phyloP scores from a whole-genome alignment of 106 monocot species.

The Apostasia shenzhenica region DNA sequence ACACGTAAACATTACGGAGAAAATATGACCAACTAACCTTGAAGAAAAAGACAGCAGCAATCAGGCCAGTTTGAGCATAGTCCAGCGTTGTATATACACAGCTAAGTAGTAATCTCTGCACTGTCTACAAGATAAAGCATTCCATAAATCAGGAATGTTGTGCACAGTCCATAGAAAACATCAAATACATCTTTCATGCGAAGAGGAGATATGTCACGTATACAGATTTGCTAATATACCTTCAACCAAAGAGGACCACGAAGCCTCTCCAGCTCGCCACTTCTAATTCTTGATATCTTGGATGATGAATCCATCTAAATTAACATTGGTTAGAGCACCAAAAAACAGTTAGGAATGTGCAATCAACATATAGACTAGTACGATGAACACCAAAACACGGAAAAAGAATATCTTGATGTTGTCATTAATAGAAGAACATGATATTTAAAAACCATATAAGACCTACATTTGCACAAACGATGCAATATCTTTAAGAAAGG shows the following conservation, averaged over 20 bases:
- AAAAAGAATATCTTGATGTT: too few relatives aligned
- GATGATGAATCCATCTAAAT: conserved; percentile 96
- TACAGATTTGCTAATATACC: conserved; percentile 27
- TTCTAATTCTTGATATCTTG: conserved; percentile 87
- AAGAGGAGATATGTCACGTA: background rate
- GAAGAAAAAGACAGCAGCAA: conserved; percentile 98
- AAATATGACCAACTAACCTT: conserved; percentile 41
- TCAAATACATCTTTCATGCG: background rate
- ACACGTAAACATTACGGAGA: background rate
- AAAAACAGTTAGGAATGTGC: background rate
- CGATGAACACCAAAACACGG: too few relatives aligned
- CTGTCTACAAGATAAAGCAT: conserved; percentile 36
- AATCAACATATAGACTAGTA: too few relatives aligned
- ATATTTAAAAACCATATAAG: too few relatives aligned
- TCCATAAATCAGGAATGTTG: background rate
- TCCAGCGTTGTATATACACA: conserved; percentile 77
- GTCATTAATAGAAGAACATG: too few relatives aligned
- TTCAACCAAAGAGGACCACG: conserved; percentile 96
- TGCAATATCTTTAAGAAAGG: too few relatives aligned
- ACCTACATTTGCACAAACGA: too few relatives aligned
- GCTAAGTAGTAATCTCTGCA: conserved; percentile 65
- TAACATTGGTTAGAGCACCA: conserved; percentile 16
- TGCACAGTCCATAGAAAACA: background rate
- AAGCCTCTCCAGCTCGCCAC: conserved; percentile 68
- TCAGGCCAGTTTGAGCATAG: conserved; percentile 96